A percentile compares a stretch with the other conserved stretches of the same genome.
Conservation (phyloP, 495 filamentous ascomycete species). For the Aspergillus saccharolyticus region DNA sequence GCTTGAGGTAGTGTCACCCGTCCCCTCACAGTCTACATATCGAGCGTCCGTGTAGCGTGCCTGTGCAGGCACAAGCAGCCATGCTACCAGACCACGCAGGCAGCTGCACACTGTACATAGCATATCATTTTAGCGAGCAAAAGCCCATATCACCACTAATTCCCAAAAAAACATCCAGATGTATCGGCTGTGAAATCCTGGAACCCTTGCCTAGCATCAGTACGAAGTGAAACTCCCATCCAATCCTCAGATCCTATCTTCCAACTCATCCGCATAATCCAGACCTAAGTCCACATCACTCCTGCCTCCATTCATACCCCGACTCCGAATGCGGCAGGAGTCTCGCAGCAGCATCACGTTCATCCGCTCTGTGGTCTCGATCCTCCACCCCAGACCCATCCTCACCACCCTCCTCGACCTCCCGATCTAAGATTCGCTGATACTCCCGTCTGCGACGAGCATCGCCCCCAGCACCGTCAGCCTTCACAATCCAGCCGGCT, state of each 20-base stretch:
- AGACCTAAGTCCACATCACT: background rate
- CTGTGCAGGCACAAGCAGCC: too few species aligned
- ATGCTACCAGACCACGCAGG: too few species aligned
- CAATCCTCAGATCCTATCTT: too few species aligned
- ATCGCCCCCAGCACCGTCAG: background rate
- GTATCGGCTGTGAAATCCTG: too few species aligned
- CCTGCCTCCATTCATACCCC: background rate
- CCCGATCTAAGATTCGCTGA: slow-evolving; percentile 12
- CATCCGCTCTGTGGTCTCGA: slow-evolving; percentile 1
- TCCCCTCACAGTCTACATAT: too few species aligned
- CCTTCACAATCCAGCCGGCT: slow-evolving; percentile 12
- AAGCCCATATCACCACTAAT: background rate
- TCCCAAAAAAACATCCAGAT: too few species aligned
- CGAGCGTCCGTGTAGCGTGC: too few species aligned
- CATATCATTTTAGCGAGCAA: background rate
- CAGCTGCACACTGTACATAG: background rate
- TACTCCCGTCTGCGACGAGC: slow-evolving; percentile 4
- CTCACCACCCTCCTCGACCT: slow-evolving; percentile 1
- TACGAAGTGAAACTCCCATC: too few species aligned
- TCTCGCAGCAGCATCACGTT: background rate
- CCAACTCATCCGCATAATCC: too few species aligned
- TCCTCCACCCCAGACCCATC: background rate
- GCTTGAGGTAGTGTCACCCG: too few species aligned
- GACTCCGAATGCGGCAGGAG: background rate
- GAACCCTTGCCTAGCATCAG: too few species aligned